Evolutionary conservation across 768 basidiomycete species (phyloP).

Genomic region (Boletus insuetus): DNA sequence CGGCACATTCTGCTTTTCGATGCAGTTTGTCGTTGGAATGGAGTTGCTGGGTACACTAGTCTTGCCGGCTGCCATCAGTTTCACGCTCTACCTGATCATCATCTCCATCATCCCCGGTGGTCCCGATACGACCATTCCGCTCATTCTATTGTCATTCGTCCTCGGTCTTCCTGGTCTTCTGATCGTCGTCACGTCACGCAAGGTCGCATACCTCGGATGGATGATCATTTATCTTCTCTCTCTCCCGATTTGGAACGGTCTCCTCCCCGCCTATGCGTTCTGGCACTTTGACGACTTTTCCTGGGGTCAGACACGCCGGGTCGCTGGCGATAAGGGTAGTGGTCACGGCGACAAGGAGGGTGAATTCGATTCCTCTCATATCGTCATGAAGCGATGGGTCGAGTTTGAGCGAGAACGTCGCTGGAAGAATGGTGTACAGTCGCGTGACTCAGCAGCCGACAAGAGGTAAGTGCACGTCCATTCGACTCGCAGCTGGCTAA

Average conservation of each 20-base stretch:
- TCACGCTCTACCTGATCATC: conserved; percentile 93
- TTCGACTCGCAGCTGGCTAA: conserved; percentile 9
- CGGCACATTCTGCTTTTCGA: conserved; percentile 99
- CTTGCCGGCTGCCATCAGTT: conserved; percentile 94
- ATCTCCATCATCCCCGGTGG: conserved; percentile 80
- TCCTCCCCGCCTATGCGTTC: conserved; percentile 94
- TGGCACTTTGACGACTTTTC: conserved; percentile 99
- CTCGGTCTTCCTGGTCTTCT: conserved; percentile 94
- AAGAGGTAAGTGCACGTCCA: conserved; percentile 48
- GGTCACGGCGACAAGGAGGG: conserved; percentile 93
- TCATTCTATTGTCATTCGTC: conserved; percentile 89
- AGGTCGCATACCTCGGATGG: conserved; percentile 94
- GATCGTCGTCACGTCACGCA: conserved; percentile 94
- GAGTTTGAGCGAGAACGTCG: conserved; percentile 96
- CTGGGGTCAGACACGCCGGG: conserved; percentile 92
- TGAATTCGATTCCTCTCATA: conserved; percentile 93
- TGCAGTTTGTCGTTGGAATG: conserved; percentile 99
- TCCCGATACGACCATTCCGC: conserved; percentile 79
- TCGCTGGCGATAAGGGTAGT: conserved; percentile 68
- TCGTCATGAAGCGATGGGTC: conserved; percentile 99
- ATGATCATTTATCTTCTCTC: conserved; percentile 93
- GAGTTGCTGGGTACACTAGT: conserved; percentile 96
- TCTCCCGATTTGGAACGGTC: conserved; percentile 95
- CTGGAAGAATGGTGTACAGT: conserved; percentile 86
- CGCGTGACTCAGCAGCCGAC: conserved; percentile 74